Base-by-base conservation (phyloP, 2,329 filamentous ascomycete genomes). In the Penicillium sclerotigenum region DNA sequence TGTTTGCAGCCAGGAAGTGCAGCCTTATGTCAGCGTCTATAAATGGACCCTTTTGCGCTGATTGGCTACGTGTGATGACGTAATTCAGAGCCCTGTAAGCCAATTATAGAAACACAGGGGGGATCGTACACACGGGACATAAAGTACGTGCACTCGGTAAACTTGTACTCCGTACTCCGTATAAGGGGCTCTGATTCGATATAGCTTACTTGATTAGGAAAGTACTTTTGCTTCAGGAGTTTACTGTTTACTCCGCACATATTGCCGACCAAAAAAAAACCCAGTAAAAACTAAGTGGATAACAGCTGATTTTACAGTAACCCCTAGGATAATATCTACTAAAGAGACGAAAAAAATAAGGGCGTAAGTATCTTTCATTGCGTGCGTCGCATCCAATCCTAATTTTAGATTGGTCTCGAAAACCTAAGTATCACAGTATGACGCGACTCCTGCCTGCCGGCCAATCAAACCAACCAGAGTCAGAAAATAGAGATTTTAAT, bases 401-500 rank as follows among this genome's bases (percentile, higher is more conserved):
- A 54, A 46, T 29, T 38, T 51, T 49, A 36, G 56, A 37, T 41
- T 43, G 48, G 54, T 41, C 33, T 46, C 31, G 31, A 28, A 31
- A 46, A 43, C 34, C 24, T 40, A 49, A 57, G 55, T 57, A 54
- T 54, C 54, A 54, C 51, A 57, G 28, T 38, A 49, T 57, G 55
- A 54, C 51, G 37, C 49, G 47, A 62, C 54, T 60, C 54, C 57
- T 47, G 56, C 49, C 50, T 46, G 55, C 58, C 40, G 28, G 52
- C 31, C 43, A 31, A 47, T 34, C 18, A 42, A 47, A 33, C 40
- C 48, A 53, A 18, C 40, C 46, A 26, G 36, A 49, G 29, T 54
- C 50, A 52, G 51, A 52, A 58, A 59, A 56, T 56, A 57, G 54
- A 60, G 61, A 60, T 66, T 66, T 65, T 65, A 55, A 57, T 66